Evolutionary conservation across 805 yeast genomes (phyloP), one percentile per base, ranked within the genome.

Genomic region (Saturnispora bothae): DNA sequence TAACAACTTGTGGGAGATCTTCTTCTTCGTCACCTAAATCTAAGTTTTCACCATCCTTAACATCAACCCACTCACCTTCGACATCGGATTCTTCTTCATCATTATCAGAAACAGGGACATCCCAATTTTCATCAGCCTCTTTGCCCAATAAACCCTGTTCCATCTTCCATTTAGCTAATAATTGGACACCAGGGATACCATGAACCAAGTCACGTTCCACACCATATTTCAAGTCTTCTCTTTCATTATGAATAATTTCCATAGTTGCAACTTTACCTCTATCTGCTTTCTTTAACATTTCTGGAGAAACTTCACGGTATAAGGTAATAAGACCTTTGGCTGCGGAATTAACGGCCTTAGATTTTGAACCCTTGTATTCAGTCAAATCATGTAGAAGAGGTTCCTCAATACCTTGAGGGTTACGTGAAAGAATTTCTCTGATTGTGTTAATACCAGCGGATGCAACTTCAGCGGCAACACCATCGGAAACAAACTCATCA

Each of bases 391-490:
- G 96, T 43, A 92, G 65, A 36, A 92, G 64, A 2, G 88, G 75
- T 39, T 82, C 78, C 38, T 86, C 96, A 50, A 92, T 86, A 19
- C 97, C 95, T 47, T 89, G 67, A 13, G 98, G 96, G 9, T 94
- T 94, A 67, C 99, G 78, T 2, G 95, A 61, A 46, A 88, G 69
- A 42, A 92, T 85, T 61, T 92, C 98, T 50, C 97, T 71, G 43
- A 89, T 89, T 3, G 97, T 83, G 60, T 92, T 92, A 48, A 92
- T 70, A 53, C 99, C 99, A 4, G 97, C 97, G 38, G 96, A 86
- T 4, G 96, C 96, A 39, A 88, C 99, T 61, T 92, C 96, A 25
- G 95, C 78, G 13, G 96, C 86, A 28, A 92, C 98, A 69, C 99
- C 99, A 54, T 92, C 97, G 48, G 95, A 82, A 19, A 92, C 96